These are phyloP conservation scores for Leccinum huronense DNA, from an alignment of 1,284 basidiomycete species.

Conservation along the genomic window DNA sequence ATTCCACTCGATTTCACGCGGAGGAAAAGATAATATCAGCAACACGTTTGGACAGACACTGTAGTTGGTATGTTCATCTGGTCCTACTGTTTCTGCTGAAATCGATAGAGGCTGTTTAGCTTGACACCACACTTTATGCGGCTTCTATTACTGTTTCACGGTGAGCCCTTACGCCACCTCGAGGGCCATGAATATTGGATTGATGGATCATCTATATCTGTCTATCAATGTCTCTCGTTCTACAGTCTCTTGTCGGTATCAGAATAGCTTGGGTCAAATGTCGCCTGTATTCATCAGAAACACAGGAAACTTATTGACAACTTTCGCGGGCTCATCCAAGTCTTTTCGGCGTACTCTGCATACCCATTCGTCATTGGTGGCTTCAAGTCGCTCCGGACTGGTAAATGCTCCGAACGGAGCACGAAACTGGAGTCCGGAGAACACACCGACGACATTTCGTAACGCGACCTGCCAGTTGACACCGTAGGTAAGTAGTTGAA, in stretches of 20 bases:
- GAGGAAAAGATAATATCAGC: conserved; percentile 46
- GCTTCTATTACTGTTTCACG: conserved; percentile 50
- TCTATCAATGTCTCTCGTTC: conserved; percentile 50
- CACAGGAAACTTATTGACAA: conserved; percentile 47
- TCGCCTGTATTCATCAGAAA: conserved; percentile 22
- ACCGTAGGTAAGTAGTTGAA: no score
- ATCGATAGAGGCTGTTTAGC: conserved; percentile 23
- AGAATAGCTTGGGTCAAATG: background rate
- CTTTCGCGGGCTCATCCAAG: conserved; percentile 45
- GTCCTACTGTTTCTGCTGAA: background rate
- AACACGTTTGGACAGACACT: conserved; percentile 54
- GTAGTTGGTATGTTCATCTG: conserved; percentile 41
- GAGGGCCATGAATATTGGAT: conserved; percentile 18
- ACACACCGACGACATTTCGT: no score
- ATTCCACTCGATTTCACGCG: conserved; percentile 53
- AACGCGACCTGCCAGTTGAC: no score
- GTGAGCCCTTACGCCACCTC: conserved; percentile 23
- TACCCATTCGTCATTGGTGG: conserved; percentile 48
- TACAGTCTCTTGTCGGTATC: conserved; percentile 45
- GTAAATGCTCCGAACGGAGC: conserved; percentile 30
- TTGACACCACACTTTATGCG: conserved; percentile 49
- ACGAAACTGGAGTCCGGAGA: background rate
- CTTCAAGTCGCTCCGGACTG: conserved; percentile 42
- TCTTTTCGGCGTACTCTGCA: conserved; percentile 50
- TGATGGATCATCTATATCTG: conserved; percentile 33